Conservation (phyloP, 495 filamentous ascomycete species). For the Lineolata rhizophorae region DNA sequence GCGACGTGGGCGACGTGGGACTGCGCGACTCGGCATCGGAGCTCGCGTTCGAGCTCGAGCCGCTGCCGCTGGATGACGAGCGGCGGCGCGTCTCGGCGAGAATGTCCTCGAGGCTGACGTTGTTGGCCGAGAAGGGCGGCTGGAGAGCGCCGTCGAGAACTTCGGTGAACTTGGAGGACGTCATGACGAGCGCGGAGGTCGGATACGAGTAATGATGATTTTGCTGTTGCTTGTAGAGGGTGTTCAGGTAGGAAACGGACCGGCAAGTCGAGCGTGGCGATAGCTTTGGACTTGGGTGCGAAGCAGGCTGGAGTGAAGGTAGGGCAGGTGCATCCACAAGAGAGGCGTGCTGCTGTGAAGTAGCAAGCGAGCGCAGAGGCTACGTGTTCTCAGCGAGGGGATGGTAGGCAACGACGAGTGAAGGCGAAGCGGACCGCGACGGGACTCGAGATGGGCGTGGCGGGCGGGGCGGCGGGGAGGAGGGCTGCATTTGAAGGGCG, state of each 20-base stretch:
- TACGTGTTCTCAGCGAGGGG: too few relatives aligned
- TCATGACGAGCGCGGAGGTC: slow-evolving; percentile 4
- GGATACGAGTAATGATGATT: too few relatives aligned
- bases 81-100: slow-evolving; percentile 13
- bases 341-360: too few relatives aligned
- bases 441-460: too few relatives aligned
- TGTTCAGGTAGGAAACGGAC: not conserved
- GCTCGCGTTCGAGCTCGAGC: not conserved
- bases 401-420: too few relatives aligned
- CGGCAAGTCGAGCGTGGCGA: slow-evolving; percentile 1
- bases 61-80: slow-evolving; percentile 8
- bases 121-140: slow-evolving; percentile 11
- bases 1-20: not conserved
- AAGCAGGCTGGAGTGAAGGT: too few relatives aligned
- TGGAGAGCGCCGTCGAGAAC: slow-evolving; percentile 13
- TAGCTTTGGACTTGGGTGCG: too few relatives aligned
- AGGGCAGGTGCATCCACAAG: too few relatives aligned
- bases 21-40: not conserved
- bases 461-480: too few relatives aligned
- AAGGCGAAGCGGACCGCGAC: too few relatives aligned
- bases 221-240: not conserved
- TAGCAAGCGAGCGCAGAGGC: too few relatives aligned
- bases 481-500: too few relatives aligned
- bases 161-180: slow-evolving; percentile 16
- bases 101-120: slow-evolving; percentile 16